Percentiles rank a stretch among this genome's conserved stretches.
Conservation (phyloP, 352 stramenopile species). For the Phytopythium vexans region DNA sequence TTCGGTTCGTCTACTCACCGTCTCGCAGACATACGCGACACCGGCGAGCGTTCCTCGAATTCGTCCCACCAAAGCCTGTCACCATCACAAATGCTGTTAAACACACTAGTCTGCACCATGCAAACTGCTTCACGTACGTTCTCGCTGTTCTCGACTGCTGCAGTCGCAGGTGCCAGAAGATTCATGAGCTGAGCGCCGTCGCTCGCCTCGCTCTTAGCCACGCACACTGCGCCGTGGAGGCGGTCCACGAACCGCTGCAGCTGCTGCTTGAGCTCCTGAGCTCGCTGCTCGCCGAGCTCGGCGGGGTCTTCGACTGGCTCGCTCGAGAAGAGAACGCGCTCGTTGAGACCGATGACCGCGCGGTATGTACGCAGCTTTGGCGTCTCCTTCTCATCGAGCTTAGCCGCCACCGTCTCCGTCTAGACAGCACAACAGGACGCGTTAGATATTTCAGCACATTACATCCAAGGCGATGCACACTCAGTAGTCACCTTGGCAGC, state of each 20-base stretch:
- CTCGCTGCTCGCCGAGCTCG: constrained; percentile 27
- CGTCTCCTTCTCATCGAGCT: background rate
- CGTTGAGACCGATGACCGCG: constrained; percentile 41
- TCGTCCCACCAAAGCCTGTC: constrained; percentile 20
- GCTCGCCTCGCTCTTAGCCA: constrained; percentile 19
- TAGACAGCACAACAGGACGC: background rate
- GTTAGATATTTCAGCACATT: too few relatives aligned
- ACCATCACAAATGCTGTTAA: background rate
- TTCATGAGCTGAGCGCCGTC: constrained; percentile 32
- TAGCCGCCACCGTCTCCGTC: background rate
- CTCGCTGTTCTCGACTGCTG: constrained; percentile 9
- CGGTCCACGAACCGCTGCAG: constrained; percentile 42
- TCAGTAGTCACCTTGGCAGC: background rate
- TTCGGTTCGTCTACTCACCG: constrained; percentile 8
- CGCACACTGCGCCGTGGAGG: constrained; percentile 30
- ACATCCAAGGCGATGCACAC: background rate
- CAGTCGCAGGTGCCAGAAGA: constrained; percentile 23
- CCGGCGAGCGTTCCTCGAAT: constrained; percentile 51
- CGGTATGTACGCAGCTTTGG: constrained; percentile 18
- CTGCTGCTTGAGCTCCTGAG: constrained; percentile 45
- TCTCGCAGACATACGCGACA: constrained; percentile 42
- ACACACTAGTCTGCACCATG: constrained; percentile 1
- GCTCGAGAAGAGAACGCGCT: constrained; percentile 29
- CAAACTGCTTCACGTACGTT: constrained; percentile 15
- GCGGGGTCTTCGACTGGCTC: background rate